Evolutionary conservation across 176 grass and related monocot genomes (phyloP).

Genomic region (Lolium perenne): DNA sequence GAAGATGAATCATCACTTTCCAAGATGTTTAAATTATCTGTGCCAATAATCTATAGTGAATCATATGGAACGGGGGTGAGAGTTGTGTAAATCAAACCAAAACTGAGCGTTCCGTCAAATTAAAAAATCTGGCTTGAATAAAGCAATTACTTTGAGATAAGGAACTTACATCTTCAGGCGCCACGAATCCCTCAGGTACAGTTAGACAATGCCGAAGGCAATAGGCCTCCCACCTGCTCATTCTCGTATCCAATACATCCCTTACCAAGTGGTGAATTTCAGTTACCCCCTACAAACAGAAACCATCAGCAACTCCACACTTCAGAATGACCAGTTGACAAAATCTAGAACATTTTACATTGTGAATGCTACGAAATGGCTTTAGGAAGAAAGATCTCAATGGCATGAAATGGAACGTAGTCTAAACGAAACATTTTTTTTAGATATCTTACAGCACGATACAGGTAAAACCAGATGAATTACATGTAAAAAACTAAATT

Average conservation of each 20-base stretch:
- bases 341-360: background rate
- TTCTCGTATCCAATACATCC: constrained; percentile 49
- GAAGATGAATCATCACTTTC: constrained; percentile 8
- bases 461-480: background rate
- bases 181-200: constrained; percentile 52
- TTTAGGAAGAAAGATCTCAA: background rate
- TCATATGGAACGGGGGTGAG: constrained; percentile 17
- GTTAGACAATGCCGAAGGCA: constrained; percentile 42
- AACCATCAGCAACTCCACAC: background rate
- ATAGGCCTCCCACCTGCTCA: constrained; percentile 51
- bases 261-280: constrained; percentile 31
- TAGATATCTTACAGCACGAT: constrained; percentile 10
- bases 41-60: background rate
- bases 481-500: background rate
- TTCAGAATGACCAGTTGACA: constrained; percentile 1
- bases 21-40: background rate
- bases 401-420: background rate
- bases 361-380: background rate
- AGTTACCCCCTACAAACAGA: constrained; percentile 53
- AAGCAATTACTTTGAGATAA: constrained; percentile 30
- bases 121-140: background rate
- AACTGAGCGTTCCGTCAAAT: constrained; percentile 13
- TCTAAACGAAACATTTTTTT: constrained; percentile 15
- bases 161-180: constrained; percentile 41
- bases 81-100: constrained; percentile 16